Evolutionary conservation across 345 rosid species (phyloP).

Genomic region (Heritiera littoralis): DNA sequence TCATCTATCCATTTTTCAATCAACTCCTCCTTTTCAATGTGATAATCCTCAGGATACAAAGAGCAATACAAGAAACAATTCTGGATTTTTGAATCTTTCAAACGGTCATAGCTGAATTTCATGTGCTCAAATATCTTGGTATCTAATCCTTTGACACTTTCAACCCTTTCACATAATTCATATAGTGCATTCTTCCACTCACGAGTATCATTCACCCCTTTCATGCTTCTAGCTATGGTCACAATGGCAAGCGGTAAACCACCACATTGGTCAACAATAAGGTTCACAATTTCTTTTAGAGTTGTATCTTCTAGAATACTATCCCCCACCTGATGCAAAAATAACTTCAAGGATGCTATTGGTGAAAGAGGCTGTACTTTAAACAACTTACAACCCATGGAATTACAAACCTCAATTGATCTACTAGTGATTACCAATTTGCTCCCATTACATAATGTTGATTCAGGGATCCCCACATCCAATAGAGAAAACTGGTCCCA

Average conservation of each 20-base stretch:
- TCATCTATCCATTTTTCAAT: constrained; percentile 8
- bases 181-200: constrained; percentile 13
- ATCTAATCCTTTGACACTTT: constrained; percentile 5
- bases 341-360: not conserved
- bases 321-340: not conserved
- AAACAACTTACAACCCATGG: constrained; percentile 14
- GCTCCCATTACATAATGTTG: not conserved
- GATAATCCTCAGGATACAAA: constrained; percentile 9
- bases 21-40: not conserved
- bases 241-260: constrained; percentile 9
- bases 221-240: constrained; percentile 1
- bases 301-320: not conserved
- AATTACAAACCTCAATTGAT: constrained; percentile 9
- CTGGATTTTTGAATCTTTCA: constrained; percentile 12
- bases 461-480: constrained; percentile 9
- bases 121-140: not conserved
- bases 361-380: constrained; percentile 4
- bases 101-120: constrained; percentile 11
- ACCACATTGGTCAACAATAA: not conserved
- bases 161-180: constrained; percentile 2
- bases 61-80: constrained; percentile 4
- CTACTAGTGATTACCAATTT: constrained; percentile 10
- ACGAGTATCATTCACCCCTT: not conserved
- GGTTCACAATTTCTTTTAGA: not conserved
- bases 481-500: not conserved